Base-by-base conservation (phyloP, 306 rosid genomes). In the Vicia faba region DNA sequence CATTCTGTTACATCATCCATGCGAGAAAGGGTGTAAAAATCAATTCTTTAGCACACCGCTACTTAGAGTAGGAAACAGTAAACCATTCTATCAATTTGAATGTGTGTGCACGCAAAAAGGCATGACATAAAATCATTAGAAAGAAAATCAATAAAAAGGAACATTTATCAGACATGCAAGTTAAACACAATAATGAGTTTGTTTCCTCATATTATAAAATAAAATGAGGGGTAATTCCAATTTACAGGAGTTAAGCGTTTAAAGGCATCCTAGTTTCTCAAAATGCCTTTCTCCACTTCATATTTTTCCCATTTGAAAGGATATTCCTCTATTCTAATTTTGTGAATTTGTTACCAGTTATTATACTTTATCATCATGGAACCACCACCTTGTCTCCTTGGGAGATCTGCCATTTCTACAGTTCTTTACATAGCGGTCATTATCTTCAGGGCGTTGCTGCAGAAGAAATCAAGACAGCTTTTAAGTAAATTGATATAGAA, bases 381-480 rank as follows among this genome's bases (percentile, higher is more conserved):
- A 95, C 99, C 99, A 95, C 99, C 99, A 95, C 84, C 97, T 91
- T 8, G 99, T 95, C 88, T 91, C 97, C 83, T 95, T 95, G 7
- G 99, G 99, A 28, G 97, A 91, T 79, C 99, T 73, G 36, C 99
- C 99, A 49, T 95, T 95, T 81, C 91, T 88, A 84, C 99, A 95
- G 71, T 95, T 95, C 89, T 84, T 90, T 81, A 95, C 99, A 81
- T 95, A 95, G 54, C 99, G 96, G 31, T 95, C 99, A 33, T 95
- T 88, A 78, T 95, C 99, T 68, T 95, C 99, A n/a, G 99, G 99
- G 51, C 92, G 96, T 95, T 91, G 96, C 99, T 95, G 96, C 79
- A 84, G 77, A 80, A 64, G 69, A 69, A 58, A 55, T 72, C 64
- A 66, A 57, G 50, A 31, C 29, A 68, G 49, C 51, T 60, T 43